Evolutionary conservation across 495 filamentous ascomycete species (phyloP).

Genomic region (Penicillium tannophilum): DNA sequence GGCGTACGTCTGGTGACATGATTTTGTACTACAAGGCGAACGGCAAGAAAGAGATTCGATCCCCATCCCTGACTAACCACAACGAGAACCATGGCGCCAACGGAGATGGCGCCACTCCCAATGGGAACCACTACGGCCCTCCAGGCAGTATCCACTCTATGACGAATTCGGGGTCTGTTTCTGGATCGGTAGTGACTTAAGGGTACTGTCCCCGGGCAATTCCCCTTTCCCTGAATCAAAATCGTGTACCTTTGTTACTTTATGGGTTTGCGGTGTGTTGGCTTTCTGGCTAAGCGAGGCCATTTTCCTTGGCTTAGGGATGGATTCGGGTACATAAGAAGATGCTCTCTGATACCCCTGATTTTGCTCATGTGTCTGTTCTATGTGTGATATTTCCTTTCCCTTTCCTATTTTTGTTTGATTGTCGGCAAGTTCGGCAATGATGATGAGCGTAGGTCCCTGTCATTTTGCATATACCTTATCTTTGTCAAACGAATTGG

Average conservation of each 20-base stretch:
- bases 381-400: slow-evolving; percentile 2
- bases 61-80: slow-evolving; percentile 20
- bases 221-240: slow-evolving; percentile 3
- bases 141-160: slow-evolving; percentile 40
- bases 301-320: slow-evolving; percentile 18
- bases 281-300: slow-evolving; percentile 5
- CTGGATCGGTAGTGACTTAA: slow-evolving; percentile 33
- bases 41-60: slow-evolving; percentile 61
- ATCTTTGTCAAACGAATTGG: neutral
- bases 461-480: neutral
- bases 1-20: slow-evolving; percentile 90
- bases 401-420: slow-evolving; percentile 4
- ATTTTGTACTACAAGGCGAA: slow-evolving; percentile 89
- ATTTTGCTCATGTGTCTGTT: slow-evolving; percentile 13
- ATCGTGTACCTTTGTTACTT: slow-evolving; percentile 9
- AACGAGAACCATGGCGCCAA: slow-evolving; percentile 25
- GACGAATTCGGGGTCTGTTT: slow-evolving; percentile 38
- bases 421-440: neutral
- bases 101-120: slow-evolving; percentile 20
- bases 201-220: slow-evolving; percentile 5
- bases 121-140: slow-evolving; percentile 20
- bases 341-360: slow-evolving; percentile 21
- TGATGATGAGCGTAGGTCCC: neutral
- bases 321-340: slow-evolving; percentile 24
- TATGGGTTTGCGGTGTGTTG: slow-evolving; percentile 1